phyloP scores from a whole-genome alignment of 2,329 filamentous ascomycete genomes.

The Pseudocercospora pini-densiflorae region DNA sequence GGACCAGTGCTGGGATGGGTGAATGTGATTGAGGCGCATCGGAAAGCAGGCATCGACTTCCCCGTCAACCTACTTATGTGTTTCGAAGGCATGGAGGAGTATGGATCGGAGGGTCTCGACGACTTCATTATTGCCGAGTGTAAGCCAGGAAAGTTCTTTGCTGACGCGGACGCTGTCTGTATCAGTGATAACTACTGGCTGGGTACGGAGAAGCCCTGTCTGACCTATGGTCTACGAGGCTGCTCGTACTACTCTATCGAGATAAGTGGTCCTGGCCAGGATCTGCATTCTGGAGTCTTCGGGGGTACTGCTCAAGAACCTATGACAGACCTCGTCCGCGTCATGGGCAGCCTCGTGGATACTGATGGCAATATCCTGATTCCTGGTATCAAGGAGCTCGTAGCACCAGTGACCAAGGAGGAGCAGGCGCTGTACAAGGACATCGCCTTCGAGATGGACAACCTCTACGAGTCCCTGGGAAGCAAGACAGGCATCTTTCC shows the following conservation, averaged over 20 bases:
- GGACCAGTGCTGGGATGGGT: conserved; percentile 96
- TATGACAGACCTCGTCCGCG: conserved; percentile 90
- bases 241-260: conserved; percentile 98
- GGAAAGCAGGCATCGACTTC: conserved; percentile 91
- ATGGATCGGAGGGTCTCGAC: conserved; percentile 51
- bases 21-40: conserved; percentile 96
- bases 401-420: conserved; percentile 83
- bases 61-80: conserved; percentile 99
- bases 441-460: conserved; percentile 96
- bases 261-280: conserved; percentile 86
- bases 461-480: conserved; percentile 88
- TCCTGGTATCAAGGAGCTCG: conserved; percentile 90
- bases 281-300: conserved; percentile 96
- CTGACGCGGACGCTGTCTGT: conserved; percentile 93
- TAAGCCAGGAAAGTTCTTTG: conserved; percentile 79
- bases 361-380: conserved; percentile 91
- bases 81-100: conserved; percentile 99
- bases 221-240: conserved; percentile 95
- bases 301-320: conserved; percentile 96
- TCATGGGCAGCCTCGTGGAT: conserved; percentile 85
- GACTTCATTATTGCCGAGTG: conserved; percentile 49
- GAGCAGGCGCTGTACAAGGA: conserved; percentile 85
- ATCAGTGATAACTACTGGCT: conserved; percentile 99
- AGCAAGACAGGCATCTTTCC: conserved; percentile 84
- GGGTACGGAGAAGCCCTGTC: conserved; percentile 95